A percentile compares a stretch with the other conserved stretches of the same genome.
Conservation (phyloP, 202 grass and related monocot genomes). For the Sporobolus alterniflorus region DNA sequence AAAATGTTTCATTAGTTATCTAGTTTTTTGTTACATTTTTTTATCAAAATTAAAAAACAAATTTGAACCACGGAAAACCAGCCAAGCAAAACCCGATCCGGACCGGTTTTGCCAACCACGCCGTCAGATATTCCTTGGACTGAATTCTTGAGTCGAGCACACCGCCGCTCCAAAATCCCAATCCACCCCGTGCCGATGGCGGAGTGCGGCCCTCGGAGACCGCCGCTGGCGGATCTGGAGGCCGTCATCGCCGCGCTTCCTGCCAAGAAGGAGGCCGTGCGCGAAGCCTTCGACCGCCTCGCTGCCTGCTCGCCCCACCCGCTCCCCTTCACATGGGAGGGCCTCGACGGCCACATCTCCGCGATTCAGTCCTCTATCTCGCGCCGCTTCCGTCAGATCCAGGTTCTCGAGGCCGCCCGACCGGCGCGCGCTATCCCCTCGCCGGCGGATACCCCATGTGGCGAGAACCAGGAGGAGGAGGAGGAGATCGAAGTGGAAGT, state of each 20-base stretch:
- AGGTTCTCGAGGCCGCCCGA: conserved; percentile 14
- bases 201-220: not conserved
- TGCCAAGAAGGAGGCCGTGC: conserved; percentile 37
- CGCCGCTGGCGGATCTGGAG: conserved; percentile 24
- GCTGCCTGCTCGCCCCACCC: conserved; percentile 43
- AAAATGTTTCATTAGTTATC: too few species aligned
- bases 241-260: conserved; percentile 38
- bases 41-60: too few species aligned
- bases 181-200: not conserved
- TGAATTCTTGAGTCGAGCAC: too few species aligned
- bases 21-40: too few species aligned
- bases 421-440: not conserved
- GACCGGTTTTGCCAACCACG: too few species aligned
- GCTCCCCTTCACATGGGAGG: conserved; percentile 44
- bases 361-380: conserved; percentile 33
- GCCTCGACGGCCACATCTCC: conserved; percentile 49
- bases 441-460: not conserved
- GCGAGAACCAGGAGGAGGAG: not conserved
- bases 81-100: too few species aligned
- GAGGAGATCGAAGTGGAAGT: not conserved
- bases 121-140: too few species aligned
- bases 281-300: conserved; percentile 43
- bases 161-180: not conserved
- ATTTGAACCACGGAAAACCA: too few species aligned
- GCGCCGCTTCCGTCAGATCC: conserved; percentile 34